phyloP scores from a whole-genome alignment of 2,329 filamentous ascomycete genomes.

The Aspergillus japonicus region DNA sequence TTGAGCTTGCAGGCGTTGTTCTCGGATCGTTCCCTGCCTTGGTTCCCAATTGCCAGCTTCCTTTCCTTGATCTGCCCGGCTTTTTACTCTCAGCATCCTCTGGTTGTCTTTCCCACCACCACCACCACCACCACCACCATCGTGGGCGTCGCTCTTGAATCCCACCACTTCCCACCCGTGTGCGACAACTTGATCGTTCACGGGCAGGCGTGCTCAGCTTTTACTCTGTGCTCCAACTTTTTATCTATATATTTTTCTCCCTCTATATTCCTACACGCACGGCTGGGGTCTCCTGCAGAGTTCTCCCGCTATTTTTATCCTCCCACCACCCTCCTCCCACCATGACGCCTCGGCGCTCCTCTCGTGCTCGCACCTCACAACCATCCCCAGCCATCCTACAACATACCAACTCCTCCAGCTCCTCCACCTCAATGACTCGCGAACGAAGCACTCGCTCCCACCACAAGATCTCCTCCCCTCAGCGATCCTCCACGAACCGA shows the following conservation, averaged over 20 bases:
- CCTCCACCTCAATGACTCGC: conserved; percentile 68
- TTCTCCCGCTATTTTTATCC: conserved; percentile 3
- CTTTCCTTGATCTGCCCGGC: conserved; percentile 7
- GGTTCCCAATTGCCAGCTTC: conserved; percentile 27
- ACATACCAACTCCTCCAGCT: conserved; percentile 74
- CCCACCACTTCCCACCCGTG: conserved; percentile 23
- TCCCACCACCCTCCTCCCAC: conserved; percentile 11
- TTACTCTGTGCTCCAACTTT: neutral
- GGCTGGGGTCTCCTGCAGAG: neutral
- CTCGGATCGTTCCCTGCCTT: conserved; percentile 18
- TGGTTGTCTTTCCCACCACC: conserved; percentile 15
- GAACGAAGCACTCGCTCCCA: conserved; percentile 73
- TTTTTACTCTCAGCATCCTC: conserved; percentile 13
- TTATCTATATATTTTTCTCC: neutral
- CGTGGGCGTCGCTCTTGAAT: conserved; percentile 20
- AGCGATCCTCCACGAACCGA: conserved; percentile 66
- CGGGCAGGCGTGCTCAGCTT: conserved; percentile 19
- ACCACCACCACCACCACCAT: conserved; percentile 9
- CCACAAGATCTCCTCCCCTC: conserved; percentile 69
- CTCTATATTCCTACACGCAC: conserved; percentile 7
- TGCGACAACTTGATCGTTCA: conserved; percentile 24
- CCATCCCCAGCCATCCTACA: conserved; percentile 66
- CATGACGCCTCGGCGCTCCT: conserved; percentile 81
- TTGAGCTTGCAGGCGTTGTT: conserved; percentile 32
- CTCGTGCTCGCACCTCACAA: conserved; percentile 80